phyloP scores from a whole-genome alignment of 306 rosid genomes.

The Vigna angularis region DNA sequence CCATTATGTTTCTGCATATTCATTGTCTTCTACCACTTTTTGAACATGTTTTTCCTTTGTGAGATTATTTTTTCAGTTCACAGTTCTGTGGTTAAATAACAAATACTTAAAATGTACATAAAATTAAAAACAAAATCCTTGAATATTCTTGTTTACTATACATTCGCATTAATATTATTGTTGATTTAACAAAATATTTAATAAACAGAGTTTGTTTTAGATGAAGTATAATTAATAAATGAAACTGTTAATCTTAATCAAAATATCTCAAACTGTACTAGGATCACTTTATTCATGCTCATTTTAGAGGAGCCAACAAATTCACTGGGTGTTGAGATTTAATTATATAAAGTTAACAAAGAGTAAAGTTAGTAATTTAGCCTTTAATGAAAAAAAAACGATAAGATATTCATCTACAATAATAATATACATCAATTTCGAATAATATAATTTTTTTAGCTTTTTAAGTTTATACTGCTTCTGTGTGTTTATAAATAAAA shows the following conservation, averaged over 20 bases:
- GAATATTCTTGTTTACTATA: background rate
- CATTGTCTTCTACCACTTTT: background rate
- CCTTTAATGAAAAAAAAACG: background rate
- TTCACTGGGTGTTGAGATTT: background rate
- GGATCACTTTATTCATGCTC: background rate
- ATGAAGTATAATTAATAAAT: background rate
- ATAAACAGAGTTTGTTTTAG: background rate
- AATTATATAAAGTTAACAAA: background rate
- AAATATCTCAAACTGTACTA: background rate
- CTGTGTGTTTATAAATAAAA: background rate
- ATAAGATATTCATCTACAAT: background rate
- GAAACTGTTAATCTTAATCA: background rate
- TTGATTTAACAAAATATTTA: no score
- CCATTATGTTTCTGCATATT: background rate
- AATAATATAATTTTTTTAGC: no score
- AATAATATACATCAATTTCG: background rate
- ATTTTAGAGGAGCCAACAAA: background rate
- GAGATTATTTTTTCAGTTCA: background rate
- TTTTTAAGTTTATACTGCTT: background rate
- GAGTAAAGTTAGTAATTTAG: background rate
- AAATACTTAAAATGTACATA: background rate
- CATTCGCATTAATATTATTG: background rate
- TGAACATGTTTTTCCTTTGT: background rate
- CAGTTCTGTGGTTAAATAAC: background rate
- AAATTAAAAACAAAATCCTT: background rate